Base-by-base conservation (phyloP, 2,329 filamentous ascomycete species). In the Sordariomycetes sp. region DNA sequence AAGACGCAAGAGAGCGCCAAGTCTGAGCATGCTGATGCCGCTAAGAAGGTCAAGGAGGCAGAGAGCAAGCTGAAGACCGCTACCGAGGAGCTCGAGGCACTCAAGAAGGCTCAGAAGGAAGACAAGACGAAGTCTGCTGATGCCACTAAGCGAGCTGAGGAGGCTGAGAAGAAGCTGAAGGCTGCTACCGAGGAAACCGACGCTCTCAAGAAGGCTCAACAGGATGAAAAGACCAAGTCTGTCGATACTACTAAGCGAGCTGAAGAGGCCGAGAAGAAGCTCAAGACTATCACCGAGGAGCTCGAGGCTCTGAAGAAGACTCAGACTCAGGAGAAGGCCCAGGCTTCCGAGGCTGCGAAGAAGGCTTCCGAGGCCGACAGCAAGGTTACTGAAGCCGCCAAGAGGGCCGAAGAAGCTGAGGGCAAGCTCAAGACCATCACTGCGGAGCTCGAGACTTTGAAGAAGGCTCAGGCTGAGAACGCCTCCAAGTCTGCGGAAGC, bases 21-120 rank as follows among this genome's bases (percentile, higher is more conserved):
- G 25, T 14, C 25, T 28, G 12, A n/a, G 8, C 8, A 8, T 8
- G n/a, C 25, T 8, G 25, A 28, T 8, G 14, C 25, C 50, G 17
- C 35, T 45, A 48, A 48, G 42, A 48, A 33, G 16, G 27, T 32
- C 10, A 28, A 38, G 17, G 34, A 41, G 20, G 20, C 37, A 5
- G 37, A 44, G 32, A 35, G 38, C 29, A 45, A 52, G 42, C 31
- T 39, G 24, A 43, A 51, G 43, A 43, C 48, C 15, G 36, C 43
- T 29, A 34, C 43, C 19, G 49, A 48, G 27, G 36, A 45, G 18
- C 36, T 43, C 9, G 41, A 46, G 34, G 32, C 39, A 29, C 42
- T 32, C 38, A 38, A 34, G 17, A 33, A 35, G 32, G 19, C 42
- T 32, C 37, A 42, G 17, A 39, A 46, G 16, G 46, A 51, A 35